Conservation (phyloP, 768 basidiomycete genomes). For the Clavaria fumosa region DNA sequence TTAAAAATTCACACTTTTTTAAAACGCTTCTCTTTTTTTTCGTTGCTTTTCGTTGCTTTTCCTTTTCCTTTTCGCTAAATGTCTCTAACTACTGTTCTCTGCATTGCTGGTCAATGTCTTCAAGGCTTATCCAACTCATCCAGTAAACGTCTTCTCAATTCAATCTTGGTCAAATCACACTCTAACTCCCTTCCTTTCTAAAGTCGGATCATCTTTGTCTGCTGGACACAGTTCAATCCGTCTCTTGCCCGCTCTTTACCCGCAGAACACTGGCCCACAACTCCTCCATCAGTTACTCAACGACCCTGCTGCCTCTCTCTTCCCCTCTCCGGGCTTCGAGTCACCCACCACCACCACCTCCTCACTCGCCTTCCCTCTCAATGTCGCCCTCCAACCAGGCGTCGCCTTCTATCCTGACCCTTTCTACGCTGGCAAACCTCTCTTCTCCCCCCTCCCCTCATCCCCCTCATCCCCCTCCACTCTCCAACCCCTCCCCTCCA, state of each 20-base stretch:
- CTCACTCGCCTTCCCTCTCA: slow-evolving; percentile 45
- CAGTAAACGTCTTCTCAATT: slow-evolving; percentile 22
- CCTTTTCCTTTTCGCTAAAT: slow-evolving; percentile 5
- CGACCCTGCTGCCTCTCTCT: slow-evolving; percentile 42
- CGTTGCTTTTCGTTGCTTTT: neutral
- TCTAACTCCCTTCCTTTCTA: slow-evolving; percentile 8
- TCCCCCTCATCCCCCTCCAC: slow-evolving; percentile 25
- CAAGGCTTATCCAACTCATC: slow-evolving; percentile 65
- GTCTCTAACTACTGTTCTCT: slow-evolving; percentile 43
- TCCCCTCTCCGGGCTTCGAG: slow-evolving; percentile 47
- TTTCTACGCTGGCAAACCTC: slow-evolving; percentile 49
- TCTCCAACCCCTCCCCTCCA: slow-evolving; percentile 34
- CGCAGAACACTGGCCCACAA: slow-evolving; percentile 53
- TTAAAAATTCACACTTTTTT: no score
- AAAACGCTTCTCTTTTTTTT: slow-evolving; percentile 18
- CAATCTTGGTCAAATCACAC: neutral
- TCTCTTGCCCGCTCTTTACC: slow-evolving; percentile 67
- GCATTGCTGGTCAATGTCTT: slow-evolving; percentile 82
- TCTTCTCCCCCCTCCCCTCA: slow-evolving; percentile 42
- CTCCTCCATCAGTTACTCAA: slow-evolving; percentile 55
- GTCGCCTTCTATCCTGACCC: slow-evolving; percentile 46
- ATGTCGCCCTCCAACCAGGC: slow-evolving; percentile 50
- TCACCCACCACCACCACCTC: slow-evolving; percentile 42
- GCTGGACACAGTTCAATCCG: slow-evolving; percentile 40
- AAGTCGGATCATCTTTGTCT: slow-evolving; percentile 59